Evolutionary conservation across 208 protist genomes (phyloP), one percentile per base, ranked within the genome.

Genomic region (Crithidia mellificae): DNA sequence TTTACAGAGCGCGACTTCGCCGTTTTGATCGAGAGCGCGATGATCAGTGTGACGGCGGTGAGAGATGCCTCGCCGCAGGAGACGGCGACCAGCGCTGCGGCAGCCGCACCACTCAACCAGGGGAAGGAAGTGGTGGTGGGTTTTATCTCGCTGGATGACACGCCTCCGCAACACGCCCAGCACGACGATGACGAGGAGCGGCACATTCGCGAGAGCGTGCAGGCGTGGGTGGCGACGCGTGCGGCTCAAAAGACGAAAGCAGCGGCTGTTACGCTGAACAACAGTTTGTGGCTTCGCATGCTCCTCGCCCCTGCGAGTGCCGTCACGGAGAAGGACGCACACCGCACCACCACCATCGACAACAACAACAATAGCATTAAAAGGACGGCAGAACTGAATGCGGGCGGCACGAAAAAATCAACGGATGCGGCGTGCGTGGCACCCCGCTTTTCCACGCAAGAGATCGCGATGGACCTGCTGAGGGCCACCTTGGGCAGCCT

Each of bases 221-320:
- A 14, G 17, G 34, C 46, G 46, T 44, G 30, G 30, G 34, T 30
- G 29, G 46, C 46, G 17, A 44, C 59, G 27, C 19, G n/a, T 12
- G 32, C 32, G 2, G 46, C 59, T 15, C 30, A 36, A 2, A 58
- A 74, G 57, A 68, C 65, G 63, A 64, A 32, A 34, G 39, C 52
- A 1, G 20, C 15, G 1, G 55, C 62, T 32, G 69, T 65, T n/a
- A 70, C 63, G 12, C 39, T 65, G 49, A 27, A 27, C 58, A 92
- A 92, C 64, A 92, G 86, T 22, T 55, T 91, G 58, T 93, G 87
- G 87, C 59, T 92, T 29, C 87, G 83, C 59, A 77, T 86, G 66
- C 63, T 91, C 11, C 43, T 92, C 50, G 68, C 74, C 12, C 83
- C 84, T 0, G 59, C 74, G 22, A 77, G 63, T 61, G 19, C 68